Evolutionary conservation across 257 asterid genomes (phyloP).

Genomic region (Coffea eugenioides): DNA sequence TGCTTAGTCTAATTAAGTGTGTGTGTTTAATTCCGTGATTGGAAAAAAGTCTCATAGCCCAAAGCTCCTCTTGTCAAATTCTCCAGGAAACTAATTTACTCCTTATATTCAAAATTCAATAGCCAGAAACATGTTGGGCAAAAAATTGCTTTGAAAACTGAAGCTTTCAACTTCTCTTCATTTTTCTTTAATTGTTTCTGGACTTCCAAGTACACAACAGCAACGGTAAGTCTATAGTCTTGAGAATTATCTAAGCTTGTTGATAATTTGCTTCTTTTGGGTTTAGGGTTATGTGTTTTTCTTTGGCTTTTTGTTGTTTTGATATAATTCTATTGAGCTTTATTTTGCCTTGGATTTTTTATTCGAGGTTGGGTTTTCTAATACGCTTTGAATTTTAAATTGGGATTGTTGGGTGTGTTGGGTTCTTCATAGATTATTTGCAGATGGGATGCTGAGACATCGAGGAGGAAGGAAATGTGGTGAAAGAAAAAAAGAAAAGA

Average conservation of each 20-base stretch:
- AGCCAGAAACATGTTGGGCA: slow-evolving; percentile 33
- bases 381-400: no score
- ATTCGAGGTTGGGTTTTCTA: no score
- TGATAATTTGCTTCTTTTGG: background rate
- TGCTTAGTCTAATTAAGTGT: no score
- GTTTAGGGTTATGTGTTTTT: background rate
- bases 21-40: no score
- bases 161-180: background rate
- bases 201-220: slow-evolving; percentile 27
- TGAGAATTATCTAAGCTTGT: background rate
- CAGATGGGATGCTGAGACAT: no score
- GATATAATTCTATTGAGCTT: background rate
- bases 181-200: slow-evolving; percentile 10
- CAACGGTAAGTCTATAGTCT: slow-evolving; percentile 31
- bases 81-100: slow-evolving; percentile 84
- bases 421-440: no score
- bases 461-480: no score
- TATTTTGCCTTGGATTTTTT: background rate
- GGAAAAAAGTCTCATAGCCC: no score
- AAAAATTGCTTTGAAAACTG: background rate
- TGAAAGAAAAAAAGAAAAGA: no score
- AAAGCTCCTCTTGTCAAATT: slow-evolving; percentile 94
- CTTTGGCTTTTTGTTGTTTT: background rate
- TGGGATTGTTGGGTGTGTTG: no score
- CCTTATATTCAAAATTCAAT: slow-evolving; percentile 65